A percentile compares a stretch with the other conserved stretches of the same genome.
Conservation (phyloP, 2,329 filamentous ascomycete species). For the Colletotrichum sp. region DNA sequence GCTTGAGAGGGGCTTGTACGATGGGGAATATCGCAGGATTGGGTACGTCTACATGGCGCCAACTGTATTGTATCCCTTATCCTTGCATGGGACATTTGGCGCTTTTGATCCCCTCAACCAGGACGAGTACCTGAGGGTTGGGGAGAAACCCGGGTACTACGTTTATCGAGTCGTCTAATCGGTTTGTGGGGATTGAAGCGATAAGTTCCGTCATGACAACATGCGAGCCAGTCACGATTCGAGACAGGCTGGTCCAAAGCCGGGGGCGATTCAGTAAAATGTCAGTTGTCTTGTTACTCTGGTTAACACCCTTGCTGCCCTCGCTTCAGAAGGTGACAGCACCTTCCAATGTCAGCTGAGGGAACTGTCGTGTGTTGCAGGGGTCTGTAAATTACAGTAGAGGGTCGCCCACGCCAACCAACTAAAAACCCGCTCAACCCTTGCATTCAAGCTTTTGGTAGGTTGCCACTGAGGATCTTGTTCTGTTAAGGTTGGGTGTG, state of each 20-base stretch:
- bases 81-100: background rate
- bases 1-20: background rate
- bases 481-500: background rate
- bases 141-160: background rate
- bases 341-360: background rate
- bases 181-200: background rate
- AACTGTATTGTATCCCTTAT: background rate
- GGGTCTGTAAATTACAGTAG: background rate
- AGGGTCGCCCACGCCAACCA: background rate
- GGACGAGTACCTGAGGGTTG: background rate
- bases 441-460: background rate
- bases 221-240: background rate
- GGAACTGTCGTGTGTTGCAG: background rate
- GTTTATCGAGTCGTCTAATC: background rate
- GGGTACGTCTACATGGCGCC: background rate
- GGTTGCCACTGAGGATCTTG: background rate
- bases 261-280: background rate
- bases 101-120: background rate
- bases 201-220: background rate
- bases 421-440: background rate
- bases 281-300: background rate
- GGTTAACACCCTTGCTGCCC: background rate
- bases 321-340: background rate
- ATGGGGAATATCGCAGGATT: background rate
- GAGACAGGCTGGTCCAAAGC: background rate